Evolutionary conservation across 371 early-diverging fungal genomes (phyloP), one percentile per base, ranked within the genome.

Genomic region (Haplosporangium sp.): DNA sequence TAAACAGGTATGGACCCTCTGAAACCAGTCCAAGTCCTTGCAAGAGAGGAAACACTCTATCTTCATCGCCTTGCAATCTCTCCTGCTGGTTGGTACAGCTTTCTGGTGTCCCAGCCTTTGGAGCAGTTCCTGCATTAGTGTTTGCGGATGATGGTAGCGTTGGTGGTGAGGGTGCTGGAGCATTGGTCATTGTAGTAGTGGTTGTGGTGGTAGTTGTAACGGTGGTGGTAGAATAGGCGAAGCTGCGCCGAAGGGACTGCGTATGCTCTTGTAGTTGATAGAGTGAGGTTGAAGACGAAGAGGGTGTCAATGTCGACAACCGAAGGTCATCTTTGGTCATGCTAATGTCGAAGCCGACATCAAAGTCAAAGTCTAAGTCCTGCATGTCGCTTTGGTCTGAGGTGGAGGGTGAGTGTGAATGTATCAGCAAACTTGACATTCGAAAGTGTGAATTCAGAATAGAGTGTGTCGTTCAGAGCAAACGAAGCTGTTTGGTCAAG

Each of bases 1-100:
- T 20, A 47, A 64, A 73, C 40, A 73, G 57, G 58, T 62, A 72
- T 0, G 73, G 73, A 6, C 80, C 80, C 5, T 72, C 73, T 12
- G 80, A 61, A 43, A 58, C 72, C n/a, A 73, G 45, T 7, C 29
- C 62, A 29, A 71, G 63, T 5, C 43, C 62, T n/a, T 65, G 37
- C 6, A 62, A 20, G 36, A 47, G 29, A 16, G 57, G 40, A 6
- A 54, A 36, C 52, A 29, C 9, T 63, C 12, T 1, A 46, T 38
- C 7, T 7, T 64, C 18, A 9, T 21, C 18, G 14, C 13, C 7
- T 21, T 55, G 56, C 55, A 20, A 21, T 21, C 52, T 37, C 64
- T 37, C 8, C 20, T 56, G 21, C 46, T 55, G 29, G 29, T 29
- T 29, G 29, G 29, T 29, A 29, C 4, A 29, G 29, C 45, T 38